Evolutionary conservation across 2,329 filamentous ascomycete genomes (phyloP).

Genomic region (Colletotrichum acutatum): DNA sequence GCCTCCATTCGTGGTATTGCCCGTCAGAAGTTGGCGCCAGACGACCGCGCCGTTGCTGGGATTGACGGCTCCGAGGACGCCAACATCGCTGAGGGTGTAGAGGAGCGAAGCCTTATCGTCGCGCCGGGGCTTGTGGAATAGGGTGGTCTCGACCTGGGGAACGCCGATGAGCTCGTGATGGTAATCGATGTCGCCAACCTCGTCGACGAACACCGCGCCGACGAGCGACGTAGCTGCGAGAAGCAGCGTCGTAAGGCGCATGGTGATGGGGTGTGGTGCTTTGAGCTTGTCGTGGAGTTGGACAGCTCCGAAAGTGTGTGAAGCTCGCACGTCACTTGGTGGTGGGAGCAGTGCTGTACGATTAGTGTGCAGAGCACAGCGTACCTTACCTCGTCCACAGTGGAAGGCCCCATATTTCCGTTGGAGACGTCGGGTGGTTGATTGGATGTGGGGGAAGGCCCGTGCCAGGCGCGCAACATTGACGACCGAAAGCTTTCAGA

Average conservation of each 20-base stretch:
- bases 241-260: conserved; percentile 41
- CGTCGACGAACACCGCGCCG: conserved; percentile 84
- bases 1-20: conserved; percentile 56
- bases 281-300: conserved; percentile 23
- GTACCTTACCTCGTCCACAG: background rate
- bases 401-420: background rate
- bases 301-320: conserved; percentile 21
- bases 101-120: conserved; percentile 88
- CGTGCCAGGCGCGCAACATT: conserved; percentile 22
- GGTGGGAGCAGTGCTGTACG: background rate
- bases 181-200: conserved; percentile 92
- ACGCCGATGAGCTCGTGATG: conserved; percentile 90
- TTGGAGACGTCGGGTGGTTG: conserved; percentile 8
- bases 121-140: conserved; percentile 89
- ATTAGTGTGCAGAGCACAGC: background rate
- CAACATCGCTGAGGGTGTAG: conserved; percentile 89
- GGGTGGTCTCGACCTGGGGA: conserved; percentile 84
- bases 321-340: conserved; percentile 19
- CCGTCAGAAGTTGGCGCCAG: conserved; percentile 84
- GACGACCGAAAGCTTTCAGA: conserved; percentile 24
- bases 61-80: conserved; percentile 87
- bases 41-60: conserved; percentile 85
- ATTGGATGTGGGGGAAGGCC: conserved; percentile 20
- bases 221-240: conserved; percentile 55
- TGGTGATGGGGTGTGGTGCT: conserved; percentile 23